Conservation (phyloP, 2,329 filamentous ascomycete species). For the Pseudogymnoascus sp. region DNA sequence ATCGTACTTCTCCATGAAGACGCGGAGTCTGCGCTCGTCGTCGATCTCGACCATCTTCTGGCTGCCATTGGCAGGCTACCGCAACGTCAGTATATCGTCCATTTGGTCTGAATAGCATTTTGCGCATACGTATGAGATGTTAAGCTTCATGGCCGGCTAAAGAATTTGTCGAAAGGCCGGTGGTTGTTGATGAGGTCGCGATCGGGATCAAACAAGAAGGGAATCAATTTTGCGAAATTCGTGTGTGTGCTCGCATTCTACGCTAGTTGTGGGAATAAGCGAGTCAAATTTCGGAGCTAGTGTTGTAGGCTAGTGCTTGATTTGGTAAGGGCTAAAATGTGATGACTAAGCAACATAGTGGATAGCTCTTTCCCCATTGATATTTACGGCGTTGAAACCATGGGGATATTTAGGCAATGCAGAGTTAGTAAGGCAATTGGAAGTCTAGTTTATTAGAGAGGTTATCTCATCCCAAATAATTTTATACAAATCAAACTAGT, state of each 20-base stretch:
- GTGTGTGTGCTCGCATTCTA: slow-evolving; percentile 8
- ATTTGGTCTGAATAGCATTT: slow-evolving; percentile 39
- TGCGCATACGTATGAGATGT: slow-evolving; percentile 43
- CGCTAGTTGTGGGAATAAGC: slow-evolving; percentile 7
- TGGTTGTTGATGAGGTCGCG: slow-evolving; percentile 9
- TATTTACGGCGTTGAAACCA: background rate
- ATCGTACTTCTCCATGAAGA: slow-evolving; percentile 98
- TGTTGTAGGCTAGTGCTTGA: background rate
- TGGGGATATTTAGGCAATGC: background rate
- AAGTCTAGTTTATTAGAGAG: background rate
- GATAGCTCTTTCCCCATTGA: background rate
- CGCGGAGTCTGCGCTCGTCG: slow-evolving; percentile 97
- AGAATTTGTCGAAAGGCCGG: slow-evolving; percentile 7
- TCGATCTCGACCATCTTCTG: slow-evolving; percentile 99
- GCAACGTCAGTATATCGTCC: slow-evolving; percentile 50
- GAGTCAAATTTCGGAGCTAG: slow-evolving; percentile 3
- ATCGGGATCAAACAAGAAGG: slow-evolving; percentile 8
- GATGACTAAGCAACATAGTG: background rate
- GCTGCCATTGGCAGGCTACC: slow-evolving; percentile 91
- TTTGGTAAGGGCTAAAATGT: background rate
- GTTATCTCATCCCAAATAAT: background rate
- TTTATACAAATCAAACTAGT: background rate
- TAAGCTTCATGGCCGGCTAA: slow-evolving; percentile 55
- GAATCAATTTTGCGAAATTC: slow-evolving; percentile 8
- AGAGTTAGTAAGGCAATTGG: background rate